Conservation (phyloP, 2,329 filamentous ascomycete species). For the Acephala macrosclerotiorum region DNA sequence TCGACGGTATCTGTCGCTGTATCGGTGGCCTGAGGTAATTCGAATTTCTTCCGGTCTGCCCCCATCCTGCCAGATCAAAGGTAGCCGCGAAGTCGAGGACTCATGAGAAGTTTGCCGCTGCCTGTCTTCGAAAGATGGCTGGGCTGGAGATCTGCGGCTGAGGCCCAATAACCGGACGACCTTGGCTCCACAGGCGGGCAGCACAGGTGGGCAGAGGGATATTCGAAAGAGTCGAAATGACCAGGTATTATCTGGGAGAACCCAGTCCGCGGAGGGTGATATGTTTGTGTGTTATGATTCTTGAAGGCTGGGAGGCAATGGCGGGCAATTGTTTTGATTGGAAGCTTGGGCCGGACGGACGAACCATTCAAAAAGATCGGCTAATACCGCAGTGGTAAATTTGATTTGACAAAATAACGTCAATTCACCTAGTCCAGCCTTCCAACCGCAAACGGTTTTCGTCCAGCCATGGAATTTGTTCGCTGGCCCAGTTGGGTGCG, state of each 20-base stretch:
- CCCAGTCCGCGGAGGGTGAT: neutral
- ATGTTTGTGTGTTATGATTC: neutral
- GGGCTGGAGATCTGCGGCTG: neutral
- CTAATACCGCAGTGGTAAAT: neutral
- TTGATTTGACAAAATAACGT: neutral
- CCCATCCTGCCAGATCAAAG: slow-evolving; percentile 43
- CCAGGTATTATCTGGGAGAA: neutral
- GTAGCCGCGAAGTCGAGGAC: slow-evolving; percentile 30
- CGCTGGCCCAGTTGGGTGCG: neutral
- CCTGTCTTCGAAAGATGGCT: slow-evolving; percentile 13
- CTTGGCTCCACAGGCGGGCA: neutral
- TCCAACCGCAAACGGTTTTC: neutral
- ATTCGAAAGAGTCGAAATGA: neutral
- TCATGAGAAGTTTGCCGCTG: slow-evolving; percentile 35
- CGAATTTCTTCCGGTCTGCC: slow-evolving; percentile 55
- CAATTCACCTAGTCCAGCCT: neutral
- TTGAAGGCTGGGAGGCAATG: neutral
- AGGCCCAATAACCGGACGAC: neutral
- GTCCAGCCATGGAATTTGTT: neutral
- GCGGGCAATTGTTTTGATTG: slow-evolving; percentile 5
- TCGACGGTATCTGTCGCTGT: slow-evolving; percentile 63
- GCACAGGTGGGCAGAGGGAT: neutral
- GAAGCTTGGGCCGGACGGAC: slow-evolving; percentile 9
- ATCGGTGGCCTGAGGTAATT: slow-evolving; percentile 76
- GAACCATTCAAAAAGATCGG: no score